phyloP scores from a whole-genome alignment of 1,284 basidiomycete species.

The Apiotrichum laibachii region DNA sequence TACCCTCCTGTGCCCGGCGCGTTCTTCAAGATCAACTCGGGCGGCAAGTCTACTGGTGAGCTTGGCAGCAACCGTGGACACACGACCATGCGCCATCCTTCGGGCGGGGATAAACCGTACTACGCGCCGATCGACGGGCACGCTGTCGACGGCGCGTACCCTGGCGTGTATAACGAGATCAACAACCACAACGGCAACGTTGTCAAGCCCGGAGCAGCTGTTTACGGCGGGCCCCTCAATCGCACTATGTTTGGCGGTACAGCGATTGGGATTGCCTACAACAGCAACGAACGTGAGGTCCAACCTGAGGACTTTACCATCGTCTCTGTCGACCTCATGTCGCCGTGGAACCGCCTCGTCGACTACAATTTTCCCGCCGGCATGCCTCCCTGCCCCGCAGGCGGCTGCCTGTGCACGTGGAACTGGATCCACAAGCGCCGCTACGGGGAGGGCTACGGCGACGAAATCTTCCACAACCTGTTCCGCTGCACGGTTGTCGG shows the following conservation, averaged over 20 bases:
- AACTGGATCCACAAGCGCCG: constrained; percentile 17
- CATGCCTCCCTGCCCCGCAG: constrained; percentile 66
- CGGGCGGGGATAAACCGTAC: no score
- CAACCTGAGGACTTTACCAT: constrained; percentile 65
- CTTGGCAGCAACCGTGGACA: no score
- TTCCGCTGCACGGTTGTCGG: constrained; percentile 68
- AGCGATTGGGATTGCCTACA: constrained; percentile 15
- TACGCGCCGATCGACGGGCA: no score
- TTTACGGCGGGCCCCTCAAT: no score
- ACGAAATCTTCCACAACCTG: constrained; percentile 62
- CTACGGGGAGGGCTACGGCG: constrained; percentile 11
- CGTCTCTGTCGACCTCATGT: constrained; percentile 65
- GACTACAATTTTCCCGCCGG: constrained; percentile 61
- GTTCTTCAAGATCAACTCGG: no score
- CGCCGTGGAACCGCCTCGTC: constrained; percentile 31
- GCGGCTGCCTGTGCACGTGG: constrained; percentile 66
- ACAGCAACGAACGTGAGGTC: constrained; percentile 34
- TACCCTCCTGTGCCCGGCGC: no score
- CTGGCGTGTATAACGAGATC: no score
- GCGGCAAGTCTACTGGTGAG: no score
- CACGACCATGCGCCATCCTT: no score
- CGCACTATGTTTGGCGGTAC: constrained; percentile 7
- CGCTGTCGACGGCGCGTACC: no score
- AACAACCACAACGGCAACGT: no score
- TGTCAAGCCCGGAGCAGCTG: no score